Evolutionary conservation across 2,329 filamentous ascomycete species (phyloP).

Genomic region (Cercospora beticola): DNA sequence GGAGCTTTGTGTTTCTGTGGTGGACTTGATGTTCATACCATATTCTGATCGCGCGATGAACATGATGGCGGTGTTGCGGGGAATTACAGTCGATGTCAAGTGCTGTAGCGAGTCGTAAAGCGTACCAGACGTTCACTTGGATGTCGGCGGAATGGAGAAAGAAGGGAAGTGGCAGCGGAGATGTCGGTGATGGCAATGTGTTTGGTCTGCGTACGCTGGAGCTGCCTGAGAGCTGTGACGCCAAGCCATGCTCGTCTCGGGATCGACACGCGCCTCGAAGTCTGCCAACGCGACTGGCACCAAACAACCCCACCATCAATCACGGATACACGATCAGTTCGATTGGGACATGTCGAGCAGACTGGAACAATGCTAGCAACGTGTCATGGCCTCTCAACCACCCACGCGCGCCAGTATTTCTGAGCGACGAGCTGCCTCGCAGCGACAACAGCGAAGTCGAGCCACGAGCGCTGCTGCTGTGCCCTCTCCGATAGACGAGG

Average conservation of each 20-base stretch:
- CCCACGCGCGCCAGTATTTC: slow-evolving; percentile 30
- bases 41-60: slow-evolving; percentile 99
- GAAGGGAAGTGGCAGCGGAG: not conserved
- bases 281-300: slow-evolving; percentile 7
- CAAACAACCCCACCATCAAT: slow-evolving; percentile 11
- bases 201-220: slow-evolving; percentile 4
- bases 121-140: not conserved
- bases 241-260: slow-evolving; percentile 7
- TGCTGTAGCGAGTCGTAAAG: not conserved
- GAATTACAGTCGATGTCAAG: not conserved
- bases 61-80: slow-evolving; percentile 62
- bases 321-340: not conserved
- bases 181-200: not conserved
- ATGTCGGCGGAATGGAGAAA: not conserved
- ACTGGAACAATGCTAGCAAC: slow-evolving; percentile 13
- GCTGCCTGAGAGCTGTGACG: slow-evolving; percentile 9
- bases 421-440: slow-evolving; percentile 32
- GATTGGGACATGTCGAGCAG: slow-evolving; percentile 1
- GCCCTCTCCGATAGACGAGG: slow-evolving; percentile 21
- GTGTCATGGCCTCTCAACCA: slow-evolving; percentile 31
- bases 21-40: slow-evolving; percentile 61
- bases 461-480: slow-evolving; percentile 26
- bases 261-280: slow-evolving; percentile 3
- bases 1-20: slow-evolving; percentile 17
- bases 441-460: slow-evolving; percentile 31